These are phyloP conservation scores for Flaveria ramosissima DNA, from an alignment of 129 eudicot species.

Conservation along the genomic window DNA sequence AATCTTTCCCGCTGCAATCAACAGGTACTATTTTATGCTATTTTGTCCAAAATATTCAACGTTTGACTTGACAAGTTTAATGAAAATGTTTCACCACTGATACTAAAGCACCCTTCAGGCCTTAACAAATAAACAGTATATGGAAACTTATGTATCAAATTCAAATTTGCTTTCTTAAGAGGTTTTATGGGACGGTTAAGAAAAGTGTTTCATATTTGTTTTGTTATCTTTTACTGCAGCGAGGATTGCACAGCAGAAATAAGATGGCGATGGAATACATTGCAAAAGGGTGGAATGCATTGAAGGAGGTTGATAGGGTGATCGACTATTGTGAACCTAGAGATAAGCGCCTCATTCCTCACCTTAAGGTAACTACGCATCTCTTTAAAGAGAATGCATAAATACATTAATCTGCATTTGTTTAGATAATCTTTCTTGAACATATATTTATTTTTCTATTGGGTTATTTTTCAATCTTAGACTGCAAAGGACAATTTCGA, in stretches of 20 bases:
- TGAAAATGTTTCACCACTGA: neutral
- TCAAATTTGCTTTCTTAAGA: neutral
- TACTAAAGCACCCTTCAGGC: neutral
- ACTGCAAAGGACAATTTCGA: slow-evolving; percentile 67
- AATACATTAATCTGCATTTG: neutral
- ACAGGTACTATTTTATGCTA: slow-evolving; percentile 28
- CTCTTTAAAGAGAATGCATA: neutral
- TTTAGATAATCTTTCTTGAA: neutral
- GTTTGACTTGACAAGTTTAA: neutral
- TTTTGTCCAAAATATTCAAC: neutral
- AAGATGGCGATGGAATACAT: slow-evolving; percentile 84
- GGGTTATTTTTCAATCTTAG: slow-evolving; percentile 11
- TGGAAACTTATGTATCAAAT: neutral
- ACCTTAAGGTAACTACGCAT: slow-evolving; percentile 54
- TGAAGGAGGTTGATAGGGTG: slow-evolving; percentile 89
- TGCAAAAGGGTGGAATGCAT: slow-evolving; percentile 82
- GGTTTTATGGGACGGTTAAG: neutral
- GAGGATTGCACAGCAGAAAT: slow-evolving; percentile 80
- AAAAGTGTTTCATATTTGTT: neutral
- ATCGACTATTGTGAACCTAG: slow-evolving; percentile 78
- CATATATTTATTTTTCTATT: neutral
- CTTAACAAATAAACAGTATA: neutral
- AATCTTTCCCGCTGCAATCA: slow-evolving; percentile 31
- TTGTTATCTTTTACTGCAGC: slow-evolving; percentile 32
- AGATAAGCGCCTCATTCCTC: slow-evolving; percentile 87